Percentiles rank a stretch among this genome's conserved stretches.
Conservation (phyloP, 2,329 filamentous ascomycete species). For the Truncatella angustata region DNA sequence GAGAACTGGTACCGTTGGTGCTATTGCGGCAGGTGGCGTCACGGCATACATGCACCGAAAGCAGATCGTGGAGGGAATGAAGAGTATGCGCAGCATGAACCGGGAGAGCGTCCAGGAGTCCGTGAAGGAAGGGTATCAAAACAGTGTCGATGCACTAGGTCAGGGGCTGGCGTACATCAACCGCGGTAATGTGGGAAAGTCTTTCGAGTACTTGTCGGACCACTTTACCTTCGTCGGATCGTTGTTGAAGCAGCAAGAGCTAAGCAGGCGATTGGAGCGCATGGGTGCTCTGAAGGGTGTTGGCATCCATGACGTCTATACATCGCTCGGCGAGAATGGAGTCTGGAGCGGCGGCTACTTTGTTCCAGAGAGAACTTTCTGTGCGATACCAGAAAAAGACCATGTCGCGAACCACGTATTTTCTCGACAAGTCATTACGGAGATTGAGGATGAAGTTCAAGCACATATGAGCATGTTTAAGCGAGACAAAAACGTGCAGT, state of each 20-base stretch:
- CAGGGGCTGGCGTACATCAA: constrained; percentile 58
- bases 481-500: constrained; percentile 59
- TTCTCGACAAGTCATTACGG: constrained; percentile 59
- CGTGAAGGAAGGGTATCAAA: constrained; percentile 46
- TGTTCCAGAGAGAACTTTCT: constrained; percentile 74
- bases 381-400: constrained; percentile 61
- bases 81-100: constrained; percentile 45
- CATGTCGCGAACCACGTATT: constrained; percentile 41
- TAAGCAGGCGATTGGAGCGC: constrained; percentile 64
- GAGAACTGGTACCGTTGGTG: constrained; percentile 76
- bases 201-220: constrained; percentile 74
- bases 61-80: constrained; percentile 54
- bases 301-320: constrained; percentile 74
- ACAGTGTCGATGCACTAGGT: constrained; percentile 46
- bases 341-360: constrained; percentile 59
- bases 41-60: constrained; percentile 78
- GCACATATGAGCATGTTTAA: constrained; percentile 70
- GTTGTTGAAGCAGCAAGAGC: constrained; percentile 69
- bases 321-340: constrained; percentile 70
- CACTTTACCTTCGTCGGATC: constrained; percentile 86
- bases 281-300: constrained; percentile 61
- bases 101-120: constrained; percentile 45
- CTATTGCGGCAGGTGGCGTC: constrained; percentile 77
- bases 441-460: constrained; percentile 66
- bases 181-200: constrained; percentile 59